phyloP scores from a whole-genome alignment of 2,329 filamentous ascomycete species.

The Xylariaceae sp. region DNA sequence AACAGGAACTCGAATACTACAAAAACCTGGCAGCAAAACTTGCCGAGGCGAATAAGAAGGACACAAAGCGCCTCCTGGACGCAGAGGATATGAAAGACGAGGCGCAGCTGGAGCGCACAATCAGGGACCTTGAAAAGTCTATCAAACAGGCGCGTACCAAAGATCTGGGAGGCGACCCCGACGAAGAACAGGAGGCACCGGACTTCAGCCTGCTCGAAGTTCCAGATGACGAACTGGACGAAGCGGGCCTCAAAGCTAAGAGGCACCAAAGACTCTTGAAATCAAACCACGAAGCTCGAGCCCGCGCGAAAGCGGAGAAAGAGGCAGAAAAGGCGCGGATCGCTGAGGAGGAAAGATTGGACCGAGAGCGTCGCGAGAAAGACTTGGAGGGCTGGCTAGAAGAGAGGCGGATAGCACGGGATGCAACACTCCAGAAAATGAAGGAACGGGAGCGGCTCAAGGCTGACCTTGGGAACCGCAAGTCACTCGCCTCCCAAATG shows the following conservation, averaged over 20 bases:
- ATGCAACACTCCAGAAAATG: conserved; percentile 69
- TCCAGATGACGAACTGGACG: conserved; percentile 88
- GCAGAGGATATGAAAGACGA: conserved; percentile 92
- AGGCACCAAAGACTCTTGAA: conserved; percentile 89
- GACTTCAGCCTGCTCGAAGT: conserved; percentile 85
- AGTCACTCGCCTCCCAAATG: conserved; percentile 91
- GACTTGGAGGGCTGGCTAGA: conserved; percentile 83
- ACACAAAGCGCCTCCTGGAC: conserved; percentile 78
- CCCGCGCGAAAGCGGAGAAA: conserved; percentile 93
- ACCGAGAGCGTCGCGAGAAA: conserved; percentile 76
- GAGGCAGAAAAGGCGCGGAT: conserved; percentile 82
- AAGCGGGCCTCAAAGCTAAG: conserved; percentile 86
- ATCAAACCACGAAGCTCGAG: conserved; percentile 87
- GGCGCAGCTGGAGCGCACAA: conserved; percentile 71
- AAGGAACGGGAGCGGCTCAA: conserved; percentile 92
- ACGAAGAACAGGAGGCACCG: conserved; percentile 75
- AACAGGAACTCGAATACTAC: conserved; percentile 92
- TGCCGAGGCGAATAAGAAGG: conserved; percentile 79
- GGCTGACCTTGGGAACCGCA: conserved; percentile 91
- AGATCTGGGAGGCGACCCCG: conserved; percentile 76
- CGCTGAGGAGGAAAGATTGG: conserved; percentile 76
- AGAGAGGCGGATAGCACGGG: conserved; percentile 70
- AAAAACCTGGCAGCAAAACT: conserved; percentile 72
- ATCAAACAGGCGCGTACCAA: conserved; percentile 89
- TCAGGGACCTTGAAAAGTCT: conserved; percentile 85